A percentile compares a stretch with the other conserved stretches of the same genome.
These are phyloP conservation scores for Pseudopediastrum boryanum DNA, from an alignment of 139 green algal genomes.

Conservation along the genomic window DNA sequence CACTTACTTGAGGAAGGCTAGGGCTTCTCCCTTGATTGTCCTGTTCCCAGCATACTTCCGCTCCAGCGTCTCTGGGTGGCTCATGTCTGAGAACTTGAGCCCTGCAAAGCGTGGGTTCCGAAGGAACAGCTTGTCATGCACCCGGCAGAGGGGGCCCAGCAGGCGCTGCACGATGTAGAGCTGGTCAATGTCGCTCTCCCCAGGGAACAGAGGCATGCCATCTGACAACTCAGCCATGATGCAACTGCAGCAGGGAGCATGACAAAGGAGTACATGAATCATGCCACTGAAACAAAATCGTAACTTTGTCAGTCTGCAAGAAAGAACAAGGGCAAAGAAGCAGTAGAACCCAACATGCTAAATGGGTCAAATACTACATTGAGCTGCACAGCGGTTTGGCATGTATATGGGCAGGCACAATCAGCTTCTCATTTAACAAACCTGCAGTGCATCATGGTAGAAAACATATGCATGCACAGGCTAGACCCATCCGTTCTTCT, in stretches of 20 bases:
- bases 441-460: no score
- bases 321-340: no score
- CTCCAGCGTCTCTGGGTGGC: slow-evolving; percentile 58
- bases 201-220: slow-evolving; percentile 88
- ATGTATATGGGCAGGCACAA: no score
- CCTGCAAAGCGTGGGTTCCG: slow-evolving; percentile 74
- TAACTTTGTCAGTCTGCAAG: no score
- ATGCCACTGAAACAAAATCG: no score
- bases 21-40: slow-evolving; percentile 44
- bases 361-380: no score
- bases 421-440: no score
- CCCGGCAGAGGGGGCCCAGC: slow-evolving; percentile 57
- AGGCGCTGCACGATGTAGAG: slow-evolving; percentile 85
- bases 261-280: no score
- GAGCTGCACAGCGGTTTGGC: no score
- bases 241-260: slow-evolving; percentile 60
- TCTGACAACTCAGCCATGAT: slow-evolving; percentile 89
- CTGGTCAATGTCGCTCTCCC: slow-evolving; percentile 91
- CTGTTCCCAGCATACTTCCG: slow-evolving; percentile 57
- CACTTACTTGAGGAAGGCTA: slow-evolving; percentile 66
- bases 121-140: slow-evolving; percentile 69
- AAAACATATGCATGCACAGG: no score
- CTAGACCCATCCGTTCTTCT: no score
- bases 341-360: no score
- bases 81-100: slow-evolving; percentile 81